These are phyloP conservation scores for Schizopora paradoxa DNA, from an alignment of 1,284 basidiomycete genomes.

Conservation along the genomic window DNA sequence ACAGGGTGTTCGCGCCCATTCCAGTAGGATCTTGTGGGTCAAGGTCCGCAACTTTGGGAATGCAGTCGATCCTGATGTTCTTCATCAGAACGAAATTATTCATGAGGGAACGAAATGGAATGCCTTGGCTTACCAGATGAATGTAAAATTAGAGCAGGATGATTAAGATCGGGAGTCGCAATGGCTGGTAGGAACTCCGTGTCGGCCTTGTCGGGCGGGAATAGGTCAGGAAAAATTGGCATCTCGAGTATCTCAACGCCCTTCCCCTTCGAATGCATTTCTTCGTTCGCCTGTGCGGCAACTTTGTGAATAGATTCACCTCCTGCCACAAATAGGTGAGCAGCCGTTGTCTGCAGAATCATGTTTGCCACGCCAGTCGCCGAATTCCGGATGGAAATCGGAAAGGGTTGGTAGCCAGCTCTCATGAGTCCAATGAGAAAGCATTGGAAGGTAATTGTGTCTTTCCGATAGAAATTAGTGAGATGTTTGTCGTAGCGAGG, in stretches of 20 bases:
- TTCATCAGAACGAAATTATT: too few relatives aligned
- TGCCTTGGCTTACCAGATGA: slow-evolving; percentile 13
- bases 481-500: neutral
- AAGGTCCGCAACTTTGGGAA: slow-evolving; percentile 11
- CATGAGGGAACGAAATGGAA: too few relatives aligned
- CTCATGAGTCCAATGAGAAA: slow-evolving; percentile 19
- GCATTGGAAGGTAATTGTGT: slow-evolving; percentile 16
- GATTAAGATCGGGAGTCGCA: slow-evolving; percentile 4
- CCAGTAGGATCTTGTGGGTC: slow-evolving; percentile 7
- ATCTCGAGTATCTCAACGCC: neutral
- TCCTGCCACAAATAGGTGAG: slow-evolving; percentile 8
- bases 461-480: slow-evolving; percentile 5
- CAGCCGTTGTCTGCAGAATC: slow-evolving; percentile 9
- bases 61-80: slow-evolving; percentile 14
- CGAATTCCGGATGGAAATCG: slow-evolving; percentile 17
- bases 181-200: neutral
- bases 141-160: slow-evolving; percentile 12
- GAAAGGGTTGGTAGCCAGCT: slow-evolving; percentile 20
- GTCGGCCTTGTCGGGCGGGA: neutral
- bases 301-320: slow-evolving; percentile 12
- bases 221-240: slow-evolving; percentile 10
- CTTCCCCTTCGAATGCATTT: neutral
- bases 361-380: slow-evolving; percentile 16
- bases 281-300: neutral
- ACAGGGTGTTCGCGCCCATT: slow-evolving; percentile 7